phyloP scores from a whole-genome alignment of 345 rosid genomes.

The Schrenkiella parvula region DNA sequence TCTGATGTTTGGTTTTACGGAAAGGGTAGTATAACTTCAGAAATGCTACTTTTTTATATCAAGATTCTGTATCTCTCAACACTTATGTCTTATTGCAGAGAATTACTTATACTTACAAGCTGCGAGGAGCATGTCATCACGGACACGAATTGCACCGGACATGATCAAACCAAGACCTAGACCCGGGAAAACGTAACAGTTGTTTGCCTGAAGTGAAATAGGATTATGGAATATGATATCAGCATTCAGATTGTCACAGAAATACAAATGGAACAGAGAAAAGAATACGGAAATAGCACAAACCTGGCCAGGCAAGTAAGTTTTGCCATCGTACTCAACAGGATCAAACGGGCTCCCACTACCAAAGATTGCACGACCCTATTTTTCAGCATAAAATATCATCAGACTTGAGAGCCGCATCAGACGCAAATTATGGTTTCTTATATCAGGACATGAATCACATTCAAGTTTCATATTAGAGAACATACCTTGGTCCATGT shows the following conservation, averaged over 20 bases:
- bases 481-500: slow-evolving; percentile 74
- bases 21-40: too few species aligned
- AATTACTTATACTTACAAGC: slow-evolving; percentile 64
- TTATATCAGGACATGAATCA: not conserved
- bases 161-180: slow-evolving; percentile 93
- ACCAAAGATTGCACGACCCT: slow-evolving; percentile 97
- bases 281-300: not conserved
- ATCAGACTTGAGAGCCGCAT: slow-evolving; percentile 11
- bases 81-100: not conserved
- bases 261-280: not conserved
- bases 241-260: not conserved
- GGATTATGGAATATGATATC: not conserved
- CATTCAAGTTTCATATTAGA: not conserved
- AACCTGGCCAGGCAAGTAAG: slow-evolving; percentile 90
- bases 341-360: slow-evolving; percentile 98
- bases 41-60: too few species aligned
- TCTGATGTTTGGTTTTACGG: not conserved
- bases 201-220: slow-evolving; percentile 63
- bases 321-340: slow-evolving; percentile 66
- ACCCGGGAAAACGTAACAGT: slow-evolving; percentile 96
- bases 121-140: slow-evolving; percentile 94
- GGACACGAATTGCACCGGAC: slow-evolving; percentile 88
- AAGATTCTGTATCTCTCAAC: not conserved
- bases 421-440: not conserved
- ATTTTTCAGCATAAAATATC: slow-evolving; percentile 8